Evolutionary conservation across 1,284 basidiomycete genomes (phyloP).

Genomic region (Phlebopus sp.): DNA sequence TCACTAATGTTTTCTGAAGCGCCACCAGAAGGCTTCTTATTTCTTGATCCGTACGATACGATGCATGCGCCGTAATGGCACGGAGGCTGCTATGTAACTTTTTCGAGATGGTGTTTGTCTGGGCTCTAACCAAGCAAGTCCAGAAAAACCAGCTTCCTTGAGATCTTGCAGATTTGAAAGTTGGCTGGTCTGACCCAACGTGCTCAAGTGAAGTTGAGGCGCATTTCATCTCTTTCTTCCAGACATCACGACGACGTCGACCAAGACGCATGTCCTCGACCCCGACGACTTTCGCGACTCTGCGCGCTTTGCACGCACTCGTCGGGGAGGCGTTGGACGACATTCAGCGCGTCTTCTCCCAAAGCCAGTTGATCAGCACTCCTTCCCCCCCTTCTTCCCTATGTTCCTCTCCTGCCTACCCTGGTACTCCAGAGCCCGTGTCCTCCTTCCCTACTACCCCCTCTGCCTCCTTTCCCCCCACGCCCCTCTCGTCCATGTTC

Average conservation of each 20-base stretch:
- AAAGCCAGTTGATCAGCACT: slow-evolving; percentile 3
- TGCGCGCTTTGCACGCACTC: slow-evolving; percentile 62
- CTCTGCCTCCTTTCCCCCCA: slow-evolving; percentile 23
- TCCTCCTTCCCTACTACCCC: slow-evolving; percentile 13
- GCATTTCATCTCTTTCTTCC: slow-evolving; percentile 1
- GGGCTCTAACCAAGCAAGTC: neutral
- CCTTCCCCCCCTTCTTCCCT: slow-evolving; percentile 14
- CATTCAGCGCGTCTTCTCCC: slow-evolving; percentile 57
- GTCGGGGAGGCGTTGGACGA: slow-evolving; percentile 67
- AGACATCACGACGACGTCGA: neutral
- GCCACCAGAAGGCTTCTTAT: slow-evolving; percentile 4
- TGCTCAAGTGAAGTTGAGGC: neutral
- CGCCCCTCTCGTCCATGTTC: slow-evolving; percentile 25
- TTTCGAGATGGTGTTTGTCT: slow-evolving; percentile 14
- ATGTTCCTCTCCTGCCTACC: slow-evolving; percentile 19
- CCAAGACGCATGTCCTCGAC: slow-evolving; percentile 17
- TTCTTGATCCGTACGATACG: slow-evolving; percentile 19
- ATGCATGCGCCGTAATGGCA: slow-evolving; percentile 1
- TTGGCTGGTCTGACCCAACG: slow-evolving; percentile 9
- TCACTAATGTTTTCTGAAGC: no score
- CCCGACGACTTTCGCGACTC: slow-evolving; percentile 52
- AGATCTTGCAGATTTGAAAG: neutral
- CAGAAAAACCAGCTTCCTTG: neutral
- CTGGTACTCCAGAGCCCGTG: slow-evolving; percentile 12
- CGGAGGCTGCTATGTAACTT: slow-evolving; percentile 15